Evolutionary conservation across 73 alveolate species (phyloP).

Genomic region (Tetrahymena borealis): DNA sequence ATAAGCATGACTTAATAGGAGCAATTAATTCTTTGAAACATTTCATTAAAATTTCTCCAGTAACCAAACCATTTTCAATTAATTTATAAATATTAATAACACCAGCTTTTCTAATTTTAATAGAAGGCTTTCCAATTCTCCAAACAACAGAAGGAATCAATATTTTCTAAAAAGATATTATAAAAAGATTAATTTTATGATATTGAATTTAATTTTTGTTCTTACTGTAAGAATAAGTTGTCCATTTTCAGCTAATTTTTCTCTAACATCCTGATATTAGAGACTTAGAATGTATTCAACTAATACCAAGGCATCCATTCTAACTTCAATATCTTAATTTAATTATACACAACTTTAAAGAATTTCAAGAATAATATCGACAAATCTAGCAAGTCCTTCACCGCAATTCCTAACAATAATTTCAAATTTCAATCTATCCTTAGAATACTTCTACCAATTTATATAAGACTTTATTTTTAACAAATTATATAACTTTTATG

Average conservation of each 20-base stretch:
- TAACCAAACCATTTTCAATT: constrained; percentile 64
- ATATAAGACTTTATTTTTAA: constrained; percentile 44
- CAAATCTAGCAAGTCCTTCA: constrained; percentile 57
- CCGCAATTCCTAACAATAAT: constrained; percentile 70
- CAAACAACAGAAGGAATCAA: constrained; percentile 74
- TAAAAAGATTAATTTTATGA: too few species aligned
- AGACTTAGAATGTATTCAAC: constrained; percentile 53
- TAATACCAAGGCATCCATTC: constrained; percentile 70
- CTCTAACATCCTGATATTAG: constrained; percentile 47
- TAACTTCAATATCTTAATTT: constrained; percentile 71
- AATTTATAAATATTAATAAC: constrained; percentile 52
- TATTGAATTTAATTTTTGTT: constrained; percentile 15
- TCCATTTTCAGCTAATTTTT: constrained; percentile 52
- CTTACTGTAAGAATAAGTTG: constrained; percentile 56
- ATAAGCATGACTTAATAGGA: constrained; percentile 76
- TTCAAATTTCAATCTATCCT: constrained; percentile 69
- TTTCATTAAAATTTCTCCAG: constrained; percentile 56
- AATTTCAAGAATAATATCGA: constrained; percentile 60
- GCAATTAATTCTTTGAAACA: constrained; percentile 68
- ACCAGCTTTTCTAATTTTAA: constrained; percentile 92
- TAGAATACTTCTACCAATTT: constrained; percentile 64
- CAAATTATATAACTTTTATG: neutral
- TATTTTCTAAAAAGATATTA: neutral
- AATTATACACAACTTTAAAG: constrained; percentile 63
- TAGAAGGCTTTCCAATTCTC: constrained; percentile 91